Evolutionary conservation across 768 basidiomycete species (phyloP).

Genomic region (Mycena rosella): DNA sequence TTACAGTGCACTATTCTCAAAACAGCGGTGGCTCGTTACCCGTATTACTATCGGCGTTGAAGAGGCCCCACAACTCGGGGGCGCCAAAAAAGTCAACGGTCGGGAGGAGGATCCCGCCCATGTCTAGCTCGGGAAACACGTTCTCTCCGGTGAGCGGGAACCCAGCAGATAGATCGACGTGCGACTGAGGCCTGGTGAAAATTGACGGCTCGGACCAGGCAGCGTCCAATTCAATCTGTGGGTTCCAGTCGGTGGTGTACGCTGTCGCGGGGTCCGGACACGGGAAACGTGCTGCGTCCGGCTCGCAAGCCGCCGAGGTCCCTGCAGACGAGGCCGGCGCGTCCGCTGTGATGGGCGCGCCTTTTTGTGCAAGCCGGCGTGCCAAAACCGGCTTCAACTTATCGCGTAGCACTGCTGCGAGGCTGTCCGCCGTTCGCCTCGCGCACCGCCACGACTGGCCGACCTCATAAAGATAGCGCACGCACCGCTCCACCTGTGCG

Average conservation of each 20-base stretch:
- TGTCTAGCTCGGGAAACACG: constrained; percentile 4
- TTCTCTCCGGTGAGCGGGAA: neutral
- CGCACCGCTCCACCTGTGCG: constrained; percentile 27
- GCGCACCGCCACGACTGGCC: constrained; percentile 23
- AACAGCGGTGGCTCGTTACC: neutral
- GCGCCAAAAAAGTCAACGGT: constrained; percentile 2
- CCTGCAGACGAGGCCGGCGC: neutral
- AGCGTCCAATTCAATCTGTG: neutral
- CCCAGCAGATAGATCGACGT: neutral
- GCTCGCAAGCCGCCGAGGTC: neutral
- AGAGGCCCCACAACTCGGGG: constrained; percentile 11
- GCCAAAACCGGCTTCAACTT: constrained; percentile 22
- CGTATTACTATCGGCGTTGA: too few species aligned
- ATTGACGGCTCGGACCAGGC: neutral
- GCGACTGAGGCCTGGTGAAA: neutral
- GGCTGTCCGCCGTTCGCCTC: constrained; percentile 20
- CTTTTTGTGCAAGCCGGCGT: constrained; percentile 19
- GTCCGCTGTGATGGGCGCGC: neutral
- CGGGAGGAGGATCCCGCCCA: constrained; percentile 3
- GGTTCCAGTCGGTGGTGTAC: neutral
- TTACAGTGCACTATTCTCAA: too few species aligned
- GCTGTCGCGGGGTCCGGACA: neutral
- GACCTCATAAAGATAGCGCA: constrained; percentile 19
- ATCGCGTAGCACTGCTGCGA: constrained; percentile 8
- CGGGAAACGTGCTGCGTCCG: too few species aligned